A percentile compares a stretch with the other conserved stretches of the same genome.
These are phyloP conservation scores for Paramecium biaurelia DNA, from an alignment of 73 alveolate species.

Conservation along the genomic window DNA sequence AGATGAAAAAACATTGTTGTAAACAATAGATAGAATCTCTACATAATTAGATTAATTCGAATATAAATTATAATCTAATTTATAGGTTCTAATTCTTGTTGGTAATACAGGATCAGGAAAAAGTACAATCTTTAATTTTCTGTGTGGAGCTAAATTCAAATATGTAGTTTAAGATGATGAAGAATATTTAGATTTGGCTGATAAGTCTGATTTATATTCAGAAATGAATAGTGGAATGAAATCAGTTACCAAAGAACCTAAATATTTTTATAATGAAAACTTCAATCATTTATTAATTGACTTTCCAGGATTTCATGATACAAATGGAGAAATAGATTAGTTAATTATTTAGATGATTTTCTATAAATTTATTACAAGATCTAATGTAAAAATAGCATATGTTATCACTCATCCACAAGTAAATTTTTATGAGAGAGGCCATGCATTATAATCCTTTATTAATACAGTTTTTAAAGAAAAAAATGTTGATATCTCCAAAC, in stretches of 20 bases:
- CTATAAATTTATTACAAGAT: background rate
- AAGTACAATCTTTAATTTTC: background rate
- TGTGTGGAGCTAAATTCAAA: background rate
- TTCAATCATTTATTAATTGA: conserved; percentile 8
- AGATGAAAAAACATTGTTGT: background rate
- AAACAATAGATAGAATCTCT: background rate
- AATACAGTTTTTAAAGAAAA: background rate
- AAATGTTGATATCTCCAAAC: background rate
- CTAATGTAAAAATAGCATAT: background rate
- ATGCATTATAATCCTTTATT: background rate
- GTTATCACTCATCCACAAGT: background rate
- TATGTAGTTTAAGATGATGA: background rate
- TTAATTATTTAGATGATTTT: background rate
- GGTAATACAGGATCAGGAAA: conserved; percentile 34
- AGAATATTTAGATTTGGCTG: background rate
- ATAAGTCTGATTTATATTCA: background rate
- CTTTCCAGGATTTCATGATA: conserved; percentile 25
- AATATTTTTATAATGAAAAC: background rate
- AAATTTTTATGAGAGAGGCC: background rate
- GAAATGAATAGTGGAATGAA: background rate
- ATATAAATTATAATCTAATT: background rate
- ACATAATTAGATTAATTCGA: background rate
- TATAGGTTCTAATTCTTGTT: background rate
- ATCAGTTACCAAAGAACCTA: conserved; percentile 9
- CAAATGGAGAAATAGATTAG: background rate